phyloP scores from a whole-genome alignment of 2,329 filamentous ascomycete genomes.

The Fusarium tuaranense region DNA sequence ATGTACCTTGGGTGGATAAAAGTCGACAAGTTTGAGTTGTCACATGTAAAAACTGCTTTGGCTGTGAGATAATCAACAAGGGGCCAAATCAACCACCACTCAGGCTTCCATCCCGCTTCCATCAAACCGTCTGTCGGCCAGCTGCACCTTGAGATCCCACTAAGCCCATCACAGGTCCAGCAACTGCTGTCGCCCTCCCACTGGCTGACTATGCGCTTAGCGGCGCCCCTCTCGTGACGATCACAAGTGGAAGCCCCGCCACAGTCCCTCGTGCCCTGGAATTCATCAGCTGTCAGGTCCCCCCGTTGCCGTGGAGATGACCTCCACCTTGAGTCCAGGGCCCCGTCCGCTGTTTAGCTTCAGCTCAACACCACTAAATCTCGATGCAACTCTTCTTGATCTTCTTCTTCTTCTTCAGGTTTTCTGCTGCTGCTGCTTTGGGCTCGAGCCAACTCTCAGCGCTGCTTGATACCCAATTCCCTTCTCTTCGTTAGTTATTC shows the following conservation, averaged over 20 bases:
- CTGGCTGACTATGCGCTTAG: background rate
- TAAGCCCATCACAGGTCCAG: constrained; percentile 13
- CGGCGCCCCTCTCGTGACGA: constrained; percentile 12
- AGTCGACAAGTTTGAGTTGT: background rate
- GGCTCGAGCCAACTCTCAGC: constrained; percentile 24
- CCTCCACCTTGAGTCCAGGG: background rate
- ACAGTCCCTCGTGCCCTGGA: background rate
- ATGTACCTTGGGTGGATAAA: background rate
- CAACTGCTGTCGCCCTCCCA: background rate
- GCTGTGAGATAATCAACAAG: background rate
- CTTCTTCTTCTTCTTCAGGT: constrained; percentile 12
- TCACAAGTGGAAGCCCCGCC: background rate
- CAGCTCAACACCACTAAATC: background rate
- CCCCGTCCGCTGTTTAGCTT: background rate
- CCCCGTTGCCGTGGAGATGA: constrained; percentile 33
- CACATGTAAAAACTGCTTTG: background rate
- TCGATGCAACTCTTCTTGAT: constrained; percentile 14
- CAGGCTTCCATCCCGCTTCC: constrained; percentile 7
- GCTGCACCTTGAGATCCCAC: constrained; percentile 21
- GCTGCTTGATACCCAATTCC: constrained; percentile 30
- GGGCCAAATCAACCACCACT: background rate
- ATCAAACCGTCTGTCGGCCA: background rate
- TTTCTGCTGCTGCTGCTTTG: constrained; percentile 14
- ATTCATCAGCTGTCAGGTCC: background rate
- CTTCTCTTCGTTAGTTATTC: constrained; percentile 18